These are phyloP conservation scores for Nitzschia palea DNA, from an alignment of 108 stramenopile genomes.

Conservation along the genomic window DNA sequence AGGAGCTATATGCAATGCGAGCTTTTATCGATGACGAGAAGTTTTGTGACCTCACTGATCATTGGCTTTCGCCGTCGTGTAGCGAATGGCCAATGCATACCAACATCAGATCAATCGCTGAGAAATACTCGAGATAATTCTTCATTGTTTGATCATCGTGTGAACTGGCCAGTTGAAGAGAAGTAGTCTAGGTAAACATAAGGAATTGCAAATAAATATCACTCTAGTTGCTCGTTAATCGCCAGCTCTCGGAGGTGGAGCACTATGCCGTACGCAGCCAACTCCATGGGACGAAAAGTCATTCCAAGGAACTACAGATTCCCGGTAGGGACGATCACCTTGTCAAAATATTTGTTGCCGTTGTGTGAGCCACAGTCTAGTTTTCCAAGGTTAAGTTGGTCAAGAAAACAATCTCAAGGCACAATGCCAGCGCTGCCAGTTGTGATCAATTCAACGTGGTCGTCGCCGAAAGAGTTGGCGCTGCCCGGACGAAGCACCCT, in stretches of 20 bases:
- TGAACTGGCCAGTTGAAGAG: not conserved
- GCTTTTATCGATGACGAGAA: constrained; percentile 1
- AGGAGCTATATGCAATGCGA: constrained; percentile 6
- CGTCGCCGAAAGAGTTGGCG: not conserved
- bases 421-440: not conserved
- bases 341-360: no score
- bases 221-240: no score
- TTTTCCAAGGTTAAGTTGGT: not conserved
- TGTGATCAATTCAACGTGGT: not conserved
- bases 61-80: constrained; percentile 29
- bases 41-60: constrained; percentile 44
- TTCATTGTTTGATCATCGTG: not conserved
- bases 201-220: not conserved
- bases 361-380: not conserved
- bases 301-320: no score
- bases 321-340: no score
- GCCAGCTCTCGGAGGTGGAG: no score
- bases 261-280: no score
- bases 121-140: not conserved
- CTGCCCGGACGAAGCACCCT: constrained; percentile 56
- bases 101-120: not conserved
- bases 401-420: not conserved
- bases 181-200: not conserved
- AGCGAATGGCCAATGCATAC: constrained; percentile 19
- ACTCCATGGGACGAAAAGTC: no score